Base-by-base conservation (phyloP, 495 filamentous ascomycete species). In the Lepidopterella palustris region DNA sequence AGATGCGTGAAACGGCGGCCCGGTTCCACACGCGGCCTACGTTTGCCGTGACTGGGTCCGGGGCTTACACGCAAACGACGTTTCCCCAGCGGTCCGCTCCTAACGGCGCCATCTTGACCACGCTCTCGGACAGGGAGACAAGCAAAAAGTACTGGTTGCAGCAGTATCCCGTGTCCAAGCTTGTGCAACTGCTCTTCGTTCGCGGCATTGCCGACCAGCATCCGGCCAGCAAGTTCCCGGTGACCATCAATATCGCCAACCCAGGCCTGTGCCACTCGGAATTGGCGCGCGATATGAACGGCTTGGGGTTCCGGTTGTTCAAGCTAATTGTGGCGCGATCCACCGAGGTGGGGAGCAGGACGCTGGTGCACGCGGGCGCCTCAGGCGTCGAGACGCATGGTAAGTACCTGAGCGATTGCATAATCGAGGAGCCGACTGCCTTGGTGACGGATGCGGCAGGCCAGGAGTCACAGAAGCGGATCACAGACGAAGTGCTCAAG, bases 201-300 rank as follows among this genome's bases (percentile, higher is more conserved):
- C 15, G 58, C n/a, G 47, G 29, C 10, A 53, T 62, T 31, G 52
- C 60, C 23, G 53, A 55, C 13, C 11, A 27, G 29, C 52, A 29
- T 25, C 21, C 54, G 3, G 32, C 45, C 13, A 13, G 18, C 3
- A n/a, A 62, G 55, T 54, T 53, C 20, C 57, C 55, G 0, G 73
- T 77, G 20, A 73, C 71, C 21, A 57, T 78, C 21, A 78, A 76
- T 62, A 61, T 57, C 32, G 58, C 77, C n/a, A 73, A 70, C 60
- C 75, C 76, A 10, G 75, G 77, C 0, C 57, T 71, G 13, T 79
- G 76, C 63, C 51, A 69, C 28, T 71, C 66, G 55, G 69, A 74
- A 18, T 65, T 79, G 0, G 26, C 48, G 11, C 60, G 70, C 45
- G 63, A 73, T 20, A n/a, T n/a, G n/a, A 50, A 55, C 8, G 40